A percentile compares a stretch with the other conserved stretches of the same genome.
phyloP scores from a whole-genome alignment of 2,329 filamentous ascomycete species.

The Chrysoporthe cubensis region DNA sequence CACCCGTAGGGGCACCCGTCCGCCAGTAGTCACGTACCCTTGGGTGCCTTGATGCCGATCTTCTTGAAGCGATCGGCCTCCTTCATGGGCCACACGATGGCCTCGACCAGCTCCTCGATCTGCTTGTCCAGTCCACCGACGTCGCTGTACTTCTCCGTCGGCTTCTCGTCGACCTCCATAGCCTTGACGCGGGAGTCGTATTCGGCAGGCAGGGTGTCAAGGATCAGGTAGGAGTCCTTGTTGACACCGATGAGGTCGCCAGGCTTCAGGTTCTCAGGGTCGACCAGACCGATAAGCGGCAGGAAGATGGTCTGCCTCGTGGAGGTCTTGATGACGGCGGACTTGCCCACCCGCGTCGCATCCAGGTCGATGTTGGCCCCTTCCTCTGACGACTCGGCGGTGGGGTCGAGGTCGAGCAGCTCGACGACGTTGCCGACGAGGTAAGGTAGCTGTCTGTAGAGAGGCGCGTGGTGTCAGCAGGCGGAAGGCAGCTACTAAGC shows the following conservation, averaged over 20 bases:
- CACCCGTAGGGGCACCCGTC: not conserved
- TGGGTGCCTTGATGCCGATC: constrained; percentile 98
- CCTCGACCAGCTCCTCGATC: constrained; percentile 97
- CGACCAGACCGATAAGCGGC: constrained; percentile 93
- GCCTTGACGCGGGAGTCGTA: constrained; percentile 99
- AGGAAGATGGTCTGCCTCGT: constrained; percentile 98
- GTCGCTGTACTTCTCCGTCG: constrained; percentile 97
- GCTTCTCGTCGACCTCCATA: constrained; percentile 99
- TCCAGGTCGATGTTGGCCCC: constrained; percentile 98
- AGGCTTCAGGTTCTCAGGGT: constrained; percentile 92
- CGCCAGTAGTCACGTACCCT: constrained; percentile 64
- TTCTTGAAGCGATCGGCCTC: constrained; percentile 99
- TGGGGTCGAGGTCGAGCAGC: constrained; percentile 93
- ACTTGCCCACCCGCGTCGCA: constrained; percentile 95
- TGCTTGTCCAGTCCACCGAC: constrained; percentile 98
- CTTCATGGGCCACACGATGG: constrained; percentile 99
- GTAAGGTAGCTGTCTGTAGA: constrained; percentile 88
- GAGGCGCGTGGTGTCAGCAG: constrained; percentile 29
- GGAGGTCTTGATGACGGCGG: constrained; percentile 98
- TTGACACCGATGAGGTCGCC: constrained; percentile 97
- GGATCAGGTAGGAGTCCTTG: constrained; percentile 96
- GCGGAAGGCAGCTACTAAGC: constrained; percentile 1
- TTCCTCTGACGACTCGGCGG: constrained; percentile 93
- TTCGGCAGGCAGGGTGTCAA: constrained; percentile 95
- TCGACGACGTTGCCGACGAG: constrained; percentile 98